These are phyloP conservation scores for Wickerhamiella qilinensis DNA, from an alignment of 805 yeast species.

Conservation along the genomic window DNA sequence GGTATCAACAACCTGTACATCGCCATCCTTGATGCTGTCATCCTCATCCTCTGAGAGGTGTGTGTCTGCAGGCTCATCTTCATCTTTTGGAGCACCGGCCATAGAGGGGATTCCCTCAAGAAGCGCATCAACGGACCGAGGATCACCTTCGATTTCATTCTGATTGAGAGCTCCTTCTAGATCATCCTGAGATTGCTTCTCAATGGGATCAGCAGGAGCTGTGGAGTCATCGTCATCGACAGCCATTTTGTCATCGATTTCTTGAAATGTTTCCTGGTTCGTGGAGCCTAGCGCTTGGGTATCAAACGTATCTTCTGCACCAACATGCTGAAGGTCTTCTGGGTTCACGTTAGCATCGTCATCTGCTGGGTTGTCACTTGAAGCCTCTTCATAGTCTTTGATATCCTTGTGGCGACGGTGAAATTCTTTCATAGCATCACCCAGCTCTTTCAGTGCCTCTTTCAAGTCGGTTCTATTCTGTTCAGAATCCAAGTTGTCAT, in stretches of 20 bases:
- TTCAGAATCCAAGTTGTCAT: constrained; percentile 33
- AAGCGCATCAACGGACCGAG: constrained; percentile 22
- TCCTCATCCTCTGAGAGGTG: constrained; percentile 1
- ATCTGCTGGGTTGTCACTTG: constrained; percentile 13
- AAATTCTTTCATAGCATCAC: constrained; percentile 82
- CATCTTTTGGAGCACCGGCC: not conserved
- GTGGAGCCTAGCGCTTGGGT: constrained; percentile 93
- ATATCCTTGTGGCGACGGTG: constrained; percentile 84
- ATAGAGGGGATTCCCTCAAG: not conserved
- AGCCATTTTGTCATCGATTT: constrained; percentile 38
- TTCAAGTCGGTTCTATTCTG: constrained; percentile 22
- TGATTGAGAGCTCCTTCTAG: constrained; percentile 16
- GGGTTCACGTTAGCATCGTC: constrained; percentile 34
- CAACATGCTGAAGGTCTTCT: constrained; percentile 48
- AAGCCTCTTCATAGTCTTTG: constrained; percentile 31
- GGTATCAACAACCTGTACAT: not conserved
- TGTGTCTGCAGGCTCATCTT: not conserved
- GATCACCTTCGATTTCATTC: constrained; percentile 10
- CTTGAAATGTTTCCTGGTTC: constrained; percentile 57
- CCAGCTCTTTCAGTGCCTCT: constrained; percentile 68
- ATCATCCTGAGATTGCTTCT: constrained; percentile 14
- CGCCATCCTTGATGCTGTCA: not conserved
- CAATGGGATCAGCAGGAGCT: constrained; percentile 10
- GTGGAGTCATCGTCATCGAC: constrained; percentile 26
- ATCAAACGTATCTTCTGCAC: constrained; percentile 53